Base-by-base conservation (phyloP, 352 stramenopile genomes). In the Globisporangium mamillatum region DNA sequence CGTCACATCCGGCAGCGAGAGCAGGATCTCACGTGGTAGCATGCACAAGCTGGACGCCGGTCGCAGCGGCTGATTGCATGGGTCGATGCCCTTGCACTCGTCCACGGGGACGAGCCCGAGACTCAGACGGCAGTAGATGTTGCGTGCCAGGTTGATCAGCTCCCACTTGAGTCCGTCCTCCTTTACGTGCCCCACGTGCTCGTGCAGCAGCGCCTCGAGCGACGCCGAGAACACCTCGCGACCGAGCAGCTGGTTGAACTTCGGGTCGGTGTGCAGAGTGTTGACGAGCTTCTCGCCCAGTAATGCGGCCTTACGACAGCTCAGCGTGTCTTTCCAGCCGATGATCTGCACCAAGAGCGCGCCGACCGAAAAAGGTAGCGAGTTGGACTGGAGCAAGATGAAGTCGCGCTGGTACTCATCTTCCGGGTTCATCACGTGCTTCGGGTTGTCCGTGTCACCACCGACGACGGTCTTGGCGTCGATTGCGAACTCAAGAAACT, bases 121-220 rank as follows among this genome's bases (percentile, higher is more conserved):
- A 4, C 80, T 83, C 1, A 91, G 64, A 12, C 86, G 77, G 59
- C 82, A 94, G 74, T 92, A 94, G 62, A 92, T 89, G 74, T 94
- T 94, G 38, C 86, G 84, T 10, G 80, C 75, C n/a, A 94, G 72
- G 64, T 94, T 94, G 66, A 94, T 91, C 16, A 94, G 77, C 66
- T 94, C 86, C 86, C 86, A 94, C 61, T 92, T 94, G 16, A 94
- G 75, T 10, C 79, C 79, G 60, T 94, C 86, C 71, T 94, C 86
- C 70, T 92, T 91, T 41, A 90, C 84, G 60, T 89, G 78, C 27
- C 82, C 84, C 5, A 76, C 69, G 59, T 86, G 72, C 50, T 94
- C 82, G 22, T 77, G 71, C 24, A 94, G 32, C 38, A 94, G 69
- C 27, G 77, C 75, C 29, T 86, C 72, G 7, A 94, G 68, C 20